Conservation (phyloP, 805 yeast species). For the Candida ortonii region DNA sequence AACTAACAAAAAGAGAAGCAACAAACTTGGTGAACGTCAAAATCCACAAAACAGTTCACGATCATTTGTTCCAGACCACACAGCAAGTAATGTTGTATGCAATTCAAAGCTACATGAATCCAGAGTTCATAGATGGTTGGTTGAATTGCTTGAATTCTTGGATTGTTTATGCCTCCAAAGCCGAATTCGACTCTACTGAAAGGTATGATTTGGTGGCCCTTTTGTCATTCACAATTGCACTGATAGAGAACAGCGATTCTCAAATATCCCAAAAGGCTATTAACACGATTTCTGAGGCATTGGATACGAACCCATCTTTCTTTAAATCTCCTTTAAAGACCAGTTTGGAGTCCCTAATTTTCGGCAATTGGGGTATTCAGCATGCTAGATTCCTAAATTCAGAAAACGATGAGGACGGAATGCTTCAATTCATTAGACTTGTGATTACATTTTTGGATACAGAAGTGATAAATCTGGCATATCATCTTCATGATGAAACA, state of each 20-base stretch:
- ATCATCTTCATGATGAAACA: slow-evolving; percentile 35
- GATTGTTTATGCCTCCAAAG: slow-evolving; percentile 37
- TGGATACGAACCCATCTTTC: slow-evolving; percentile 46
- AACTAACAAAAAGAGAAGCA: slow-evolving; percentile 38
- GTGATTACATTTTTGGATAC: slow-evolving; percentile 45
- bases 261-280: slow-evolving; percentile 27
- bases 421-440: slow-evolving; percentile 43
- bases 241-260: slow-evolving; percentile 14
- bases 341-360: slow-evolving; percentile 35
- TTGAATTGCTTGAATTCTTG: slow-evolving; percentile 35
- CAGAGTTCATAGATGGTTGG: slow-evolving; percentile 19
- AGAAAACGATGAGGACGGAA: slow-evolving; percentile 36
- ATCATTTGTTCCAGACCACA: slow-evolving; percentile 33
- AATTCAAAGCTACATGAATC: slow-evolving; percentile 3
- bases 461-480: slow-evolving; percentile 43
- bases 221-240: slow-evolving; percentile 17
- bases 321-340: slow-evolving; percentile 33
- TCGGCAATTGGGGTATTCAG: slow-evolving; percentile 43
- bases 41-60: slow-evolving; percentile 39
- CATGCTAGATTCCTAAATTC: slow-evolving; percentile 34
- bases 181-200: slow-evolving; percentile 33
- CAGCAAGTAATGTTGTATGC: slow-evolving; percentile 24
- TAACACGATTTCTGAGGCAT: slow-evolving; percentile 40
- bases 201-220: slow-evolving; percentile 26
- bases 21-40: slow-evolving; percentile 25